A percentile compares a stretch with the other conserved stretches of the same genome.
phyloP scores from a whole-genome alignment of 345 rosid species.

The Passiflora organensis region DNA sequence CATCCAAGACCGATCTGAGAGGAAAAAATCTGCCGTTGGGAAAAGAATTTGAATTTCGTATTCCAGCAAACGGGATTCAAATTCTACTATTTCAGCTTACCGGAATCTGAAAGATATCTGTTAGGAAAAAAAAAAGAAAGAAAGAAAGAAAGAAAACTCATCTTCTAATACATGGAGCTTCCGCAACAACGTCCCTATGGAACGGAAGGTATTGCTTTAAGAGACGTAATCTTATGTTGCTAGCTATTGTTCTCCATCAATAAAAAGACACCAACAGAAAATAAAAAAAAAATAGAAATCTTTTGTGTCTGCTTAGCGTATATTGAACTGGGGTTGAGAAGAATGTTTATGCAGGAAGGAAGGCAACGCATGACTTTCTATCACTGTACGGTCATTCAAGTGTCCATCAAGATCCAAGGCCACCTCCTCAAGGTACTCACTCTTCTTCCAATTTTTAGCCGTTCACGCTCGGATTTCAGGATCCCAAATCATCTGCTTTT shows the following conservation, averaged over 20 bases:
- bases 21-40: not conserved
- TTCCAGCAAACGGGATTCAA: too few species aligned
- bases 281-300: not conserved
- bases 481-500: constrained; percentile 15
- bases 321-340: constrained; percentile 26
- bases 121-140: too few species aligned
- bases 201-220: constrained; percentile 64
- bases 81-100: too few species aligned
- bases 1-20: constrained; percentile 38
- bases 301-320: not conserved
- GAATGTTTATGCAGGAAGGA: constrained; percentile 57
- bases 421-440: constrained; percentile 65
- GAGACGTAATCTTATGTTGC: too few species aligned
- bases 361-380: constrained; percentile 84
- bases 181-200: constrained; percentile 71
- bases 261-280: too few species aligned
- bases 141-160: too few species aligned
- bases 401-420: constrained; percentile 67
- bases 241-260: too few species aligned
- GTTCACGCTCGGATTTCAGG: constrained; percentile 8
- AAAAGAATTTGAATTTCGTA: too few species aligned
- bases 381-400: constrained; percentile 81
- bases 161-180: too few species aligned
- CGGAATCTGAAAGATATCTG: too few species aligned
- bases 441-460: not conserved